A percentile compares a stretch with the other conserved stretches of the same genome.
phyloP scores from a whole-genome alignment of 805 yeast genomes.

The Saccharomycopsis schoenii region DNA sequence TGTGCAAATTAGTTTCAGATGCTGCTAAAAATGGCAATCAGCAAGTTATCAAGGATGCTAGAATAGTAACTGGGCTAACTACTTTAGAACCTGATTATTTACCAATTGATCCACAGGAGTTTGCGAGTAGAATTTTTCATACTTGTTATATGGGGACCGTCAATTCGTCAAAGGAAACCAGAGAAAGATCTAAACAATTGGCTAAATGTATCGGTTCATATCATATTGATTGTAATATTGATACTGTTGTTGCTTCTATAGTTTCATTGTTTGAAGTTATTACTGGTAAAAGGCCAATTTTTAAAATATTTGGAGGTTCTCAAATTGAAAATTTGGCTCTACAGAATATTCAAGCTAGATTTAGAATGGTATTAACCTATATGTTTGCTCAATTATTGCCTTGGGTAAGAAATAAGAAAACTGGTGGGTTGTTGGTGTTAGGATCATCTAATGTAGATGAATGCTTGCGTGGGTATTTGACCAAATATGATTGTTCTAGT shows the following conservation, averaged over 20 bases:
- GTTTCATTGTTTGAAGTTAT: slow-evolving; percentile 73
- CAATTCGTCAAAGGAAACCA: slow-evolving; percentile 83
- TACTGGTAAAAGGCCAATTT: slow-evolving; percentile 83
- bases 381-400: slow-evolving; percentile 91
- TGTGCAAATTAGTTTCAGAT: slow-evolving; percentile 77
- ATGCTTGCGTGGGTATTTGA: slow-evolving; percentile 86
- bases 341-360: slow-evolving; percentile 93
- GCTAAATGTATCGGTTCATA: slow-evolving; percentile 74
- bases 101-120: slow-evolving; percentile 67
- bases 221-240: slow-evolving; percentile 91
- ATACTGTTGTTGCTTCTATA: slow-evolving; percentile 64
- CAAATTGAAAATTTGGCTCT: slow-evolving; percentile 85
- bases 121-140: slow-evolving; percentile 70
- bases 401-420: slow-evolving; percentile 71
- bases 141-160: slow-evolving; percentile 94
- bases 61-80: slow-evolving; percentile 49
- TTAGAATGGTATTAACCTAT: slow-evolving; percentile 90
- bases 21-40: slow-evolving; percentile 60
- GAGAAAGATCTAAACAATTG: slow-evolving; percentile 68
- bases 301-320: slow-evolving; percentile 89
- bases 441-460: slow-evolving; percentile 98
- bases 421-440: slow-evolving; percentile 72
- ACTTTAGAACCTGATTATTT: slow-evolving; percentile 38
- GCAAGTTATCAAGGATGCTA: slow-evolving; percentile 72
- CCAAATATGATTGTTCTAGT: slow-evolving; percentile 94